Percentiles rank a stretch among this genome's conserved stretches.
Conservation (phyloP, 1,284 basidiomycete species). For the Cystobasidium slooffiae region DNA sequence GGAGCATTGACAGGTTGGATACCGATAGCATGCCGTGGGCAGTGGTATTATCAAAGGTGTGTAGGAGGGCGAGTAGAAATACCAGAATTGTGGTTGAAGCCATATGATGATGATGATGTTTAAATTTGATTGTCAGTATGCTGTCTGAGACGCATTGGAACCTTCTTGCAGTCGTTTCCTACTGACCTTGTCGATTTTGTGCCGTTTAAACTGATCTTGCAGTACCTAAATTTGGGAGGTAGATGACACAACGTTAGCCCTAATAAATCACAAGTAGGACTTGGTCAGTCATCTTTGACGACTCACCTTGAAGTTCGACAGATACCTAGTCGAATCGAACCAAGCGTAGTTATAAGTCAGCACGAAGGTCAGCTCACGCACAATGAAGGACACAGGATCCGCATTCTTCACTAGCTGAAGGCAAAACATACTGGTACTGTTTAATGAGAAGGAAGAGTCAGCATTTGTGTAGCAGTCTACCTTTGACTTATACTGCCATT, state of each 20-base stretch:
- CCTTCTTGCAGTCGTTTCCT: background rate
- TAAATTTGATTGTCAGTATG: no score
- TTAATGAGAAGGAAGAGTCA: background rate
- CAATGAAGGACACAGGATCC: background rate
- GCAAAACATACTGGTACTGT: conserved; percentile 36
- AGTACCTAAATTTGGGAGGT: conserved; percentile 21
- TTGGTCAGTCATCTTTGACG: conserved; percentile 60
- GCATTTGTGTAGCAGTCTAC: background rate
- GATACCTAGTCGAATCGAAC: conserved; percentile 64
- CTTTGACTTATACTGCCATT: background rate
- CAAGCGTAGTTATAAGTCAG: background rate
- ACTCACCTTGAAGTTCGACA: conserved; percentile 93
- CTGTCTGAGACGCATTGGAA: no score
- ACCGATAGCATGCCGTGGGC: background rate
- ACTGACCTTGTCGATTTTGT: conserved; percentile 90
- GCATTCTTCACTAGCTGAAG: background rate
- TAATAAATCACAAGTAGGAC: background rate
- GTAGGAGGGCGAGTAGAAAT: background rate
- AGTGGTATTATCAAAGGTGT: background rate
- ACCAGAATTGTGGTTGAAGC: no score
- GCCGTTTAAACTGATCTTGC: conserved; percentile 73
- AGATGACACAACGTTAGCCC: background rate
- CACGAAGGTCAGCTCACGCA: background rate
- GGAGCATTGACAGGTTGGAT: background rate
- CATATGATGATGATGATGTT: no score